Evolutionary conservation across 1,284 basidiomycete species (phyloP), one percentile per base, ranked within the genome.

Genomic region (Moniliella sp.): DNA sequence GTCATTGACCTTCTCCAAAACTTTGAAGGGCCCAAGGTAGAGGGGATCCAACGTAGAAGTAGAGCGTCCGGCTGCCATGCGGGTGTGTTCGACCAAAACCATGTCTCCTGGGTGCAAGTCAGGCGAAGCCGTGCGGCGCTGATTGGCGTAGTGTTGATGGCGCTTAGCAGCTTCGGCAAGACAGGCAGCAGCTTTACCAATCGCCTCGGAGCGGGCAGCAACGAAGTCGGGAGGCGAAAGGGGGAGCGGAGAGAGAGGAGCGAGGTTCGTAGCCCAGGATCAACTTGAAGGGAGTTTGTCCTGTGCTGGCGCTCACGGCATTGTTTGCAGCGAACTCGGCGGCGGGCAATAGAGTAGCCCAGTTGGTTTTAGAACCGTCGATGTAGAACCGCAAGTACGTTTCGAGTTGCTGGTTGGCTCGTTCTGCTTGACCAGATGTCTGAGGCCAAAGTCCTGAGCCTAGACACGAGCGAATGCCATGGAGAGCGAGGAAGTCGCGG

Each of bases 381-480:
- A 26, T 16, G 32, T 41, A 57, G 14, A 41, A 25, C 3, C 45
- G 41, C n/a, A 57, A 30, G 28, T 52, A 61, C 15, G 40, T 33
- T 11, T 49, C 48, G 1, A 71, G 38, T 0, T 42, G 50, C 36
- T 67, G 65, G 39, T 69, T 69, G 8, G 61, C 39, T 0, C 50
- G 32, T 45, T 70, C 64, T 0, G 65, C 64, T 30, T 67, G 64
- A 0, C 68, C 65, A 33, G 70, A 62, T 0, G 63, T 59, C 37
- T 68, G 51, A 0, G 66, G 28, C 55, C 28, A 14, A 43, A 49
- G 5, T 34, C 39, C 38, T 56, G 64, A 3, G 61, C 64, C 1
- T 15, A 48, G 33, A 4, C 25, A 25, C 11, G 28, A 32, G 12
- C 30, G 46, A 8, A 66, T 35, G 21, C 15, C 14, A 15, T 36